Percentiles rank a stretch among this genome's conserved stretches.
Conservation (phyloP, 352 stramenopile species). For the Globisporangium nunn region DNA sequence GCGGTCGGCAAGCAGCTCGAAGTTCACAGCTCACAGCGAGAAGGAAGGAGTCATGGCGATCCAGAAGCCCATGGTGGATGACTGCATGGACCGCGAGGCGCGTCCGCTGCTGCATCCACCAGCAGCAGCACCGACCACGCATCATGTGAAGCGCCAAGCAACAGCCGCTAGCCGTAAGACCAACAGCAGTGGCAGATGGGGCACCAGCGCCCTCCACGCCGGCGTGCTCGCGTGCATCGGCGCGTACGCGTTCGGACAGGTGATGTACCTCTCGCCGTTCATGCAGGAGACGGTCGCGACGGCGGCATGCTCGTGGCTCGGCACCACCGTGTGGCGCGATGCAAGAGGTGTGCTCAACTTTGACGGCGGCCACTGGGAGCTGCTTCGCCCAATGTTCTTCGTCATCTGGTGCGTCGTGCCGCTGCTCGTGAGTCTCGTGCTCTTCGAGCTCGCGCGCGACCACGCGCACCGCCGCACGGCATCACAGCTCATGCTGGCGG, state of each 20-base stretch:
- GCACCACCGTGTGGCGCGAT: slow-evolving; percentile 11
- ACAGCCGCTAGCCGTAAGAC: neutral
- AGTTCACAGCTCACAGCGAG: no score
- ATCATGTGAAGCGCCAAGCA: neutral
- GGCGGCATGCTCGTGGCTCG: slow-evolving; percentile 22
- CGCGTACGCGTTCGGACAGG: slow-evolving; percentile 32
- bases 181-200: neutral
- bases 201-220: slow-evolving; percentile 17
- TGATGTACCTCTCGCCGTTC: slow-evolving; percentile 31
- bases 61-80: neutral
- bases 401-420: slow-evolving; percentile 40
- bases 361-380: slow-evolving; percentile 37
- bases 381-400: slow-evolving; percentile 49
- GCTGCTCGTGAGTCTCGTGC: slow-evolving; percentile 29
- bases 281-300: slow-evolving; percentile 24
- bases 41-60: neutral
- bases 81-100: neutral
- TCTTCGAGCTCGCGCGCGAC: slow-evolving; percentile 34
- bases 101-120: neutral
- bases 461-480: slow-evolving; percentile 7
- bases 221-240: slow-evolving; percentile 28
- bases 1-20: neutral
- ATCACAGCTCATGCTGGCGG: slow-evolving; percentile 17
- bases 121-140: neutral
- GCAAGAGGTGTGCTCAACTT: slow-evolving; percentile 13